phyloP scores from a whole-genome alignment of 768 basidiomycete species.

The Galerina marginata region DNA sequence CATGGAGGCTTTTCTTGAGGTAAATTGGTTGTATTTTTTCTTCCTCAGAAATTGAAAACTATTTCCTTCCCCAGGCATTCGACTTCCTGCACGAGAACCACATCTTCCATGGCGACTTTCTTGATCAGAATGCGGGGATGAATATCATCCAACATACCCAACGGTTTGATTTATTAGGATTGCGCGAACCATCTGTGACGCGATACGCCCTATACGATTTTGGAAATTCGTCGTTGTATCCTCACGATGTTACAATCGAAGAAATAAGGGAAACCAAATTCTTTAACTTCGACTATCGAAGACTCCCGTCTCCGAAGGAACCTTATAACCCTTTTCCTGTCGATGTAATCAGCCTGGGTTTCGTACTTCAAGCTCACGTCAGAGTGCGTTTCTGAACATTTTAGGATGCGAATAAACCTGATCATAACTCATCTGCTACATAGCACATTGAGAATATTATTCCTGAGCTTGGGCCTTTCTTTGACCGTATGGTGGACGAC shows the following conservation, averaged over 20 bases:
- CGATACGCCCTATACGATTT: conserved; percentile 16
- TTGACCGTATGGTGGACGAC: neutral
- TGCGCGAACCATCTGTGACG: too few relatives aligned
- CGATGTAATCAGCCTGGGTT: neutral
- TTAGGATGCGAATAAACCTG: neutral
- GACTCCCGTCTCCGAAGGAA: neutral
- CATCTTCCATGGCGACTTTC: conserved; percentile 19
- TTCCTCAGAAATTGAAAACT: too few relatives aligned
- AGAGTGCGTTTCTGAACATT: neutral
- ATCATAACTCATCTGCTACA: too few relatives aligned
- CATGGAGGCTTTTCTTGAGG: neutral
- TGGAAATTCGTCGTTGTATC: conserved; percentile 2
- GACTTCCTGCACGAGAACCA: conserved; percentile 22
- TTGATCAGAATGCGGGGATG: conserved; percentile 17
- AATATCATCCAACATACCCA: conserved; percentile 8
- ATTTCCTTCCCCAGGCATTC: neutral
- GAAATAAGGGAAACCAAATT: neutral
- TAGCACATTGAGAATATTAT: conserved; percentile 5
- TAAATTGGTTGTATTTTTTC: neutral
- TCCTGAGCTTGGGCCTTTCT: conserved; percentile 4
- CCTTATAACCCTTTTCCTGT: conserved; percentile 10
- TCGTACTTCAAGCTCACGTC: neutral
- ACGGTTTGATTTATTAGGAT: too few relatives aligned
- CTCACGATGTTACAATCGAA: neutral
- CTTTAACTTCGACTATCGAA: neutral